Evolutionary conservation across 1,284 basidiomycete species (phyloP), one percentile per base, ranked within the genome.

Genomic region (Ganoderma sp.): DNA sequence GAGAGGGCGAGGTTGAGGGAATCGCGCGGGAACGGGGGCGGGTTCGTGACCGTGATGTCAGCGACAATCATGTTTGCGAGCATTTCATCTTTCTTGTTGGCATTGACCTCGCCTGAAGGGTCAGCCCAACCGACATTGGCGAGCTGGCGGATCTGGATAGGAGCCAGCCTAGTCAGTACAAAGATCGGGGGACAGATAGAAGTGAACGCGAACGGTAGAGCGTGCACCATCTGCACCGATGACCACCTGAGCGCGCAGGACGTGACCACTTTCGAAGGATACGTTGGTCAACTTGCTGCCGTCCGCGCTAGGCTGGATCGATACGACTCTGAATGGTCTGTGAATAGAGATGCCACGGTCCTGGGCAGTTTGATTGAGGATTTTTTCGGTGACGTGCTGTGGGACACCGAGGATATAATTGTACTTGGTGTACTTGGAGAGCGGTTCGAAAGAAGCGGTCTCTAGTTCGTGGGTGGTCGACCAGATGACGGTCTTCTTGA

Each of bases 201-300:
- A 32, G 45, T 37, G 66, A 17, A 61, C 61, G 71, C 85, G 70
- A 73, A 86, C 88, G 19, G 78, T 75, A 2, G 88, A 89, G 63
- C 76, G 80, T 19, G 84, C 78, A n/a, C 88, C 88, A 74, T 89
- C 87, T 14, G 88, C 87, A 50, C 85, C 87, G 39, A 89, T 73
- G 1, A 88, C 82, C 71, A 86, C 87, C 34, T 79, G 80, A 12
- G 87, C 78, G 0, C 77, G 80, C 39, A 88, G 75, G 14, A 79
- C 75, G 63, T 81, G 79, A 0, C 86, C 87, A 43, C 82, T 81
- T 39, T 88, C 85, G 68, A 90, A 88, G 0, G 73, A 65, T 6
- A 86, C 86, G 34, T 84, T 79, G 2, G 84, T 77, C 9, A 73
- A 25, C 25, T 64, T 61, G 41, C n/a, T 59, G 66, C 59, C 72